A percentile compares a stretch with the other conserved stretches of the same genome.
These are phyloP conservation scores for Talaromyces sp. DNA, from an alignment of 2,329 filamentous ascomycete species.

Conservation along the genomic window DNA sequence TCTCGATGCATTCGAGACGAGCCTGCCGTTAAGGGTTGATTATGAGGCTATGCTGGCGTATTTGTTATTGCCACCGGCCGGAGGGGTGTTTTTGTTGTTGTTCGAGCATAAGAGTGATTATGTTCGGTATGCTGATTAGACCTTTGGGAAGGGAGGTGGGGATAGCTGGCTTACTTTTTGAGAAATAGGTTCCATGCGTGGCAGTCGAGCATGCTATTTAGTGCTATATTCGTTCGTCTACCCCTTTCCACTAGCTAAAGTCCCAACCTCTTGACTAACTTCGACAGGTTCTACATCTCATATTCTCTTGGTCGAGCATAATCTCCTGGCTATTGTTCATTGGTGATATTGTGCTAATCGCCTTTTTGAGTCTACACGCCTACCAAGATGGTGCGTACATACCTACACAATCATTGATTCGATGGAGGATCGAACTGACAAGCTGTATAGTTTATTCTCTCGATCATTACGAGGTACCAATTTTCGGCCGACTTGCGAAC, in stretches of 20 bases:
- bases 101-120: conserved; percentile 95
- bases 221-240: conserved; percentile 56
- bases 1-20: conserved; percentile 80
- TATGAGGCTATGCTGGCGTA: conserved; percentile 92
- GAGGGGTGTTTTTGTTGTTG: conserved; percentile 78
- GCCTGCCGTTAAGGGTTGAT: conserved; percentile 78
- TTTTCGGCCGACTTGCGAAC: conserved; percentile 81
- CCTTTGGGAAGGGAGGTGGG: neutral
- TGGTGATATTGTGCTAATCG: conserved; percentile 72
- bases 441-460: conserved; percentile 55
- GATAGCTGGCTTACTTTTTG: neutral
- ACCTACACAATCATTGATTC: neutral
- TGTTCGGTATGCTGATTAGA: conserved; percentile 62
- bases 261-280: neutral
- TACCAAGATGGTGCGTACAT: conserved; percentile 70
- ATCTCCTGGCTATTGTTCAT: conserved; percentile 81
- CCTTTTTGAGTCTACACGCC: conserved; percentile 70
- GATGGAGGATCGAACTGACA: neutral
- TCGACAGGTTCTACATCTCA: conserved; percentile 69
- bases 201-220: conserved; percentile 85
- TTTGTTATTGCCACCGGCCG: conserved; percentile 76
- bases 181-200: conserved; percentile 81
- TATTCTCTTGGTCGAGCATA: conserved; percentile 80
- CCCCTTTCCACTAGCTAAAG: neutral
- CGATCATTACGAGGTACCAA: conserved; percentile 75